Conservation (phyloP, 2,329 filamentous ascomycete species). For the Diplodia intermedia region DNA sequence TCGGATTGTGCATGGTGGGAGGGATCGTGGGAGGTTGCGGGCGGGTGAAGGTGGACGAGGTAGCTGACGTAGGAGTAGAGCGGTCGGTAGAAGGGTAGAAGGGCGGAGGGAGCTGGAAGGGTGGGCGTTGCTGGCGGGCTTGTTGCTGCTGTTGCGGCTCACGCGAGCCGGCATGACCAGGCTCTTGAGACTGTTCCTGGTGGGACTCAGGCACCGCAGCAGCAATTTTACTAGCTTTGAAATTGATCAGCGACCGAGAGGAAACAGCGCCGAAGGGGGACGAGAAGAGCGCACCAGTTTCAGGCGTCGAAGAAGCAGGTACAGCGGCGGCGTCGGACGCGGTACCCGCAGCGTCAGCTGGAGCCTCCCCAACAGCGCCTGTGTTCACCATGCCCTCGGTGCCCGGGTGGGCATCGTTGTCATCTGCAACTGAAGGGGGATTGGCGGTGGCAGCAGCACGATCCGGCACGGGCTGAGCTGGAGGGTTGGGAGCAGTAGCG, state of each 20-base stretch:
- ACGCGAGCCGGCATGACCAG: slow-evolving; percentile 51
- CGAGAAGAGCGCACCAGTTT: background rate
- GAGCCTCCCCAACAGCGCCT: background rate
- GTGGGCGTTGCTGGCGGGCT: slow-evolving; percentile 36
- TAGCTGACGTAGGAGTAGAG: slow-evolving; percentile 39
- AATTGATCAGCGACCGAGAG: background rate
- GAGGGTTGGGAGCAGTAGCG: background rate
- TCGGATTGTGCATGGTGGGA: slow-evolving; percentile 30
- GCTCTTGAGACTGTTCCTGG: slow-evolving; percentile 28
- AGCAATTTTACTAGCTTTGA: background rate
- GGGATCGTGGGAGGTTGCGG: slow-evolving; percentile 29
- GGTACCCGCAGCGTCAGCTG: slow-evolving; percentile 2
- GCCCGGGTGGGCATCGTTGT: background rate
- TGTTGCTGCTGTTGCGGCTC: slow-evolving; percentile 17
- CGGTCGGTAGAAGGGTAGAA: slow-evolving; percentile 45
- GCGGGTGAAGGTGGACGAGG: slow-evolving; percentile 34
- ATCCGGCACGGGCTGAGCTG: background rate
- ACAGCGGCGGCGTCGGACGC: slow-evolving; percentile 1
- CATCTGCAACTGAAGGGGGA: background rate
- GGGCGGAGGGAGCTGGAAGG: slow-evolving; percentile 44
- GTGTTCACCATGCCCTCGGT: background rate
- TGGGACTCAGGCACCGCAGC: background rate
- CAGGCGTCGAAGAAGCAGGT: background rate
- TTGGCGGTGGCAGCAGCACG: background rate
- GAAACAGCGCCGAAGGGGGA: too few species aligned